Percentiles rank a stretch among this genome's conserved stretches.
These are phyloP conservation scores for Claviceps cyperi DNA, from an alignment of 2,329 filamentous ascomycete genomes.

Conservation along the genomic window DNA sequence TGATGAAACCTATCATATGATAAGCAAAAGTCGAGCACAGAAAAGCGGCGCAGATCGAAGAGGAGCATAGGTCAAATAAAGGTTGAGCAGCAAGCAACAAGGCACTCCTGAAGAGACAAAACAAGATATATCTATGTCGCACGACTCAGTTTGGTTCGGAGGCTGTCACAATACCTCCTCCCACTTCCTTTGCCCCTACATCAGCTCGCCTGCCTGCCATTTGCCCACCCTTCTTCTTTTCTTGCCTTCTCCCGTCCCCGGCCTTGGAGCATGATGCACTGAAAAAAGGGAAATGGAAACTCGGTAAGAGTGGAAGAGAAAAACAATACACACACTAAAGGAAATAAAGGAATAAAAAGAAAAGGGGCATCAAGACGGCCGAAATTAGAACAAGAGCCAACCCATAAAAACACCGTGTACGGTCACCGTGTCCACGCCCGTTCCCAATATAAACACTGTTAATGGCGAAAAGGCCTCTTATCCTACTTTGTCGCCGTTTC, in stretches of 20 bases:
- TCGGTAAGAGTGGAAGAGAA: not conserved
- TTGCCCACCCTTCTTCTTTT: not conserved
- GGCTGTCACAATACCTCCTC: not conserved
- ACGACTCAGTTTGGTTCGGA: not conserved
- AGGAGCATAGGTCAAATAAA: not conserved
- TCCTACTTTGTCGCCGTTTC: slow-evolving; percentile 19
- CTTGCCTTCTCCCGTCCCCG: not conserved
- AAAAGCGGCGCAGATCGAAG: too few relatives aligned
- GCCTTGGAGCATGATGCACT: not conserved
- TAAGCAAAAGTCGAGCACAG: too few relatives aligned
- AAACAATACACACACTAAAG: not conserved
- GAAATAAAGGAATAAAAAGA: not conserved
- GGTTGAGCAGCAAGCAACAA: not conserved
- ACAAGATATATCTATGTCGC: slow-evolving; percentile 2
- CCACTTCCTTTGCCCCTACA: not conserved
- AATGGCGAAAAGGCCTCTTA: slow-evolving; percentile 17
- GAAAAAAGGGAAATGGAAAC: not conserved
- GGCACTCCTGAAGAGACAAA: not conserved
- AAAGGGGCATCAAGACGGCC: not conserved
- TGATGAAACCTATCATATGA: too few relatives aligned
- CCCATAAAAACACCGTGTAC: slow-evolving; percentile 1
- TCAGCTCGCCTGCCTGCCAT: not conserved
- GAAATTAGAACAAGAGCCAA: slow-evolving; percentile 5
- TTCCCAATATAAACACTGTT: not conserved
- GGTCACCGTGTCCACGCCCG: not conserved